These are phyloP conservation scores for Corymbia citriodora DNA, from an alignment of 441 rosid genomes.

Conservation along the genomic window DNA sequence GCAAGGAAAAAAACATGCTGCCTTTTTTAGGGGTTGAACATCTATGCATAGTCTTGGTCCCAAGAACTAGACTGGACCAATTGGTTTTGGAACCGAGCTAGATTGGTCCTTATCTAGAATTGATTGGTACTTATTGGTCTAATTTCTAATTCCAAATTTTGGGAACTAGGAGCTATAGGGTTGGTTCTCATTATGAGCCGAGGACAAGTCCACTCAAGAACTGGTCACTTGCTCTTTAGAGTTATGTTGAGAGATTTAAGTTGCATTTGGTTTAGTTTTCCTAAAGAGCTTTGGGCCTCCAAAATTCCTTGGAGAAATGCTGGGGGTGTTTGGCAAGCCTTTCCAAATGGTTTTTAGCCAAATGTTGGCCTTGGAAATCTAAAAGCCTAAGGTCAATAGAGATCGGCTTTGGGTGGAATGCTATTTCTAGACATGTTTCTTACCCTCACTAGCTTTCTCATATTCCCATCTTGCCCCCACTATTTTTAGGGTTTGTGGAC, in stretches of 20 bases:
- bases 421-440: too few relatives aligned
- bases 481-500: too few relatives aligned
- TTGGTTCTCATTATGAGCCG: neutral
- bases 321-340: too few relatives aligned
- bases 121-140: neutral
- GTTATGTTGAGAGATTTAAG: neutral
- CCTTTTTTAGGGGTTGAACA: neutral
- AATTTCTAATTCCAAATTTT: neutral
- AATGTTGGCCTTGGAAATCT: too few relatives aligned
- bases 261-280: too few relatives aligned
- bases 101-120: neutral
- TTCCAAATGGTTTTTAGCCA: too few relatives aligned
- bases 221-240: neutral
- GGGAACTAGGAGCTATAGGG: neutral
- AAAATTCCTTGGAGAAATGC: too few relatives aligned
- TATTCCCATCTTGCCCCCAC: too few relatives aligned
- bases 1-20: neutral
- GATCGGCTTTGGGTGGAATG: too few relatives aligned
- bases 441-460: too few relatives aligned
- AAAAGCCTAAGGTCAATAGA: too few relatives aligned
- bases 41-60: neutral
- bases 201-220: neutral
- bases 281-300: too few relatives aligned
- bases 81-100: neutral
- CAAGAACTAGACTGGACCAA: accelerated